phyloP scores from a whole-genome alignment of 495 filamentous ascomycete genomes.

The Penicillium simplicissimum region DNA sequence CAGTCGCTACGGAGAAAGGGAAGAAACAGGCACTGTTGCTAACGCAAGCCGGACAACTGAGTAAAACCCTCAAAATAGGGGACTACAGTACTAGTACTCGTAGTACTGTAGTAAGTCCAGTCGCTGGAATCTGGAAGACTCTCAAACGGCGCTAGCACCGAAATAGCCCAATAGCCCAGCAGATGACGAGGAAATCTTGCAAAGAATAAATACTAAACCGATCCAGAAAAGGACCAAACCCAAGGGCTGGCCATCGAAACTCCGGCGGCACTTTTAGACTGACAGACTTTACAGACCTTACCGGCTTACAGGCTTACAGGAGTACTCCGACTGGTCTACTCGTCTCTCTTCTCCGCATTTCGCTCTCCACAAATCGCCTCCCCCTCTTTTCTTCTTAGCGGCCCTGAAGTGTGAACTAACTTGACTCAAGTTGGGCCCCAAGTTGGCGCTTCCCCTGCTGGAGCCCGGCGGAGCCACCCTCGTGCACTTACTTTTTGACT shows the following conservation, averaged over 20 bases:
- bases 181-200: neutral
- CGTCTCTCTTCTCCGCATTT: conserved; percentile 33
- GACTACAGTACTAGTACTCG: no score
- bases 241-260: conserved; percentile 1
- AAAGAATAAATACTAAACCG: neutral
- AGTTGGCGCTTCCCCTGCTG: no score
- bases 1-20: neutral
- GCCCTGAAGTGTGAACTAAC: no score
- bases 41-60: neutral
- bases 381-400: neutral
- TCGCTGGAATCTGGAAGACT: neutral
- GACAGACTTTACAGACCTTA: no score
- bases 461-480: no score
- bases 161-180: neutral
- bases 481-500: no score
- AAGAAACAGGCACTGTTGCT: neutral
- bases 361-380: conserved; percentile 14
- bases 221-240: neutral
- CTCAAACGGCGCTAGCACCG: neutral
- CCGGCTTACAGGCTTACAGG: no score
- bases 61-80: no score
- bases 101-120: no score
- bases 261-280: conserved; percentile 23
- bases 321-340: no score
- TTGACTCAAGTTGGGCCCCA: no score